Evolutionary conservation across 495 filamentous ascomycete genomes (phyloP).

Genomic region (Rostrohypoxylon terebratum): DNA sequence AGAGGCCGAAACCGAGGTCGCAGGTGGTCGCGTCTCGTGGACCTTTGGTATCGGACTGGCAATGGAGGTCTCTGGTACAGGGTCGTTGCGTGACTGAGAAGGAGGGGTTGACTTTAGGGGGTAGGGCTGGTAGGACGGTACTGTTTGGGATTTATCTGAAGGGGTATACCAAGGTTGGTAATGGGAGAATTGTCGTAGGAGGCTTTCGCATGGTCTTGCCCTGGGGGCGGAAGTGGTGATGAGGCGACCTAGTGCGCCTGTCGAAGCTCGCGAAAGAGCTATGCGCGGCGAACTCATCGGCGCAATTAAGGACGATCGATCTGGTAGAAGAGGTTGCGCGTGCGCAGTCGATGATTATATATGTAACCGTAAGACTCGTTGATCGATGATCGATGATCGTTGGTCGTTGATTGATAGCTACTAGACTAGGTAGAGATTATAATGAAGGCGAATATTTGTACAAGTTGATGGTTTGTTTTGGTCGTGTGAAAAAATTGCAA

Average conservation of each 20-base stretch:
- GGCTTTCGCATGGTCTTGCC: conserved; percentile 61
- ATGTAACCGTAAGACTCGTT: background rate
- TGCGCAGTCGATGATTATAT: background rate
- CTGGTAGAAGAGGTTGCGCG: background rate
- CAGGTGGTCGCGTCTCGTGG: conserved; percentile 64
- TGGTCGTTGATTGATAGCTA: too few species aligned
- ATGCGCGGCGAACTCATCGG: conserved; percentile 47
- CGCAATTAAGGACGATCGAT: background rate
- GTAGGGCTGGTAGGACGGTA: conserved; percentile 81
- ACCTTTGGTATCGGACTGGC: conserved; percentile 65
- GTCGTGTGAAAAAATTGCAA: background rate
- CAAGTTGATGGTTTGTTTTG: background rate
- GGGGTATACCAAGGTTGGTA: conserved; percentile 62
- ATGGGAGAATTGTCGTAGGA: conserved; percentile 76
- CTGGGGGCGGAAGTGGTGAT: conserved; percentile 53
- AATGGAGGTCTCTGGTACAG: conserved; percentile 76
- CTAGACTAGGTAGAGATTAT: background rate
- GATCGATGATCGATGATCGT: too few species aligned
- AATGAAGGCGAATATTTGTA: background rate
- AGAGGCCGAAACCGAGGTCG: too few species aligned
- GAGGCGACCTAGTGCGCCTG: conserved; percentile 62
- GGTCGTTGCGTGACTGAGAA: conserved; percentile 73
- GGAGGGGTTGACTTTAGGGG: conserved; percentile 69
- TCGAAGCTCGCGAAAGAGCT: conserved; percentile 63
- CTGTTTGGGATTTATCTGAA: conserved; percentile 75